These are phyloP conservation scores for Coniosporium tulheliwenetii DNA, from an alignment of 2,329 filamentous ascomycete species.

Conservation along the genomic window DNA sequence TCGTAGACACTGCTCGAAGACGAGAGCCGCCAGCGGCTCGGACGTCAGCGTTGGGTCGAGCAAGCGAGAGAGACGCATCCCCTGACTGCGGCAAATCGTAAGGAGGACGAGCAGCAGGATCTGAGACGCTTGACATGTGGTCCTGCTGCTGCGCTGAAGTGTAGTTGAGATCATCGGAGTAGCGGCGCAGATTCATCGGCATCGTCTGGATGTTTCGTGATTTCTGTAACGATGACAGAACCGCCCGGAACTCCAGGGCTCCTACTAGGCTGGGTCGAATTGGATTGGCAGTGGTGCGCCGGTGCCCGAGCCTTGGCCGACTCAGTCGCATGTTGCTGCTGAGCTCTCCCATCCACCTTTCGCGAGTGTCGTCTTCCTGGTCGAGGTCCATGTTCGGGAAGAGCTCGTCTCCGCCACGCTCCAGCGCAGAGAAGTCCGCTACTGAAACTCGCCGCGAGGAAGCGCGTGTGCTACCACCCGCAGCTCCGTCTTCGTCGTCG, in stretches of 20 bases:
- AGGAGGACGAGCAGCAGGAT: constrained; percentile 25
- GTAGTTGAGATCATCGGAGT: constrained; percentile 46
- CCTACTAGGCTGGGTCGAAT: constrained; percentile 89
- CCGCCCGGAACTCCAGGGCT: constrained; percentile 82
- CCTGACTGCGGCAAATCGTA: constrained; percentile 14
- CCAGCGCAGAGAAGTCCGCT: constrained; percentile 49
- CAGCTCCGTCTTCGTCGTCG: constrained; percentile 36
- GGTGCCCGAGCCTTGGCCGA: constrained; percentile 47
- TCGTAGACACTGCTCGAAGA: constrained; percentile 41
- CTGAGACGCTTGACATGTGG: constrained; percentile 30
- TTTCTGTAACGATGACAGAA: constrained; percentile 72
- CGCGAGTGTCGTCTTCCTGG: constrained; percentile 46
- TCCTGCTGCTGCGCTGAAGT: constrained; percentile 30
- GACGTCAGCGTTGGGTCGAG: constrained; percentile 16
- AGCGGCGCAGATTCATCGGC: constrained; percentile 52
- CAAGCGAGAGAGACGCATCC: constrained; percentile 7
- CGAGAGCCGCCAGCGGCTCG: constrained; percentile 11
- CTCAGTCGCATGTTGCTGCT: constrained; percentile 85
- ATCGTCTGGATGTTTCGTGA: constrained; percentile 61
- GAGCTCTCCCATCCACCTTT: constrained; percentile 60
- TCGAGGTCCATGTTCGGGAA: constrained; percentile 40
- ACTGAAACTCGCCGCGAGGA: constrained; percentile 33
- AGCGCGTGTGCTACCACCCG: constrained; percentile 20
- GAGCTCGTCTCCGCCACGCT: constrained; percentile 31
- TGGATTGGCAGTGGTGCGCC: constrained; percentile 61